Evolutionary conservation across 2,329 filamentous ascomycete species (phyloP), one percentile per base, ranked within the genome.

Genomic region (Pseudofabraea citricarpa): DNA sequence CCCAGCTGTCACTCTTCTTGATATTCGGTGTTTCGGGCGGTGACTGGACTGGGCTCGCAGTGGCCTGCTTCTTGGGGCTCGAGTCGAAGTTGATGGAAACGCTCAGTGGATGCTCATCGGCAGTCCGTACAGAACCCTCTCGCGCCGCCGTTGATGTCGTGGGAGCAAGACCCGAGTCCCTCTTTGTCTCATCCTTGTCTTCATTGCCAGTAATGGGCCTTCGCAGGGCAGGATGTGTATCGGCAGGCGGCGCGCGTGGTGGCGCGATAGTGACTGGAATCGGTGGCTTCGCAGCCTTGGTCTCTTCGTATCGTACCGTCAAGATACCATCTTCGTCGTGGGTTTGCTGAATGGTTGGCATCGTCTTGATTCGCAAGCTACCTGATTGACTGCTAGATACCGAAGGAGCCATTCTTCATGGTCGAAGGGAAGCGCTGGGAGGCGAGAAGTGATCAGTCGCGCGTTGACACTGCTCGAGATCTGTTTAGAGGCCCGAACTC

Each of bases 271-370:
- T 61, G 3, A 62, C 55, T 36, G 73, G 72, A 50, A 80, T 75
- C 26, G 79, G 79, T 46, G 74, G 74, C 59, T 76, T 72, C 37
- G 74, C 74, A 53, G 75, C 71, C 40, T 72, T 64, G 26, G 75
- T 78, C 61, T 81, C 72, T 57, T 83, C 79, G 64, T 83, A 83
- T 45, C 76, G 74, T 43, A 83, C 56, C 37, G 71, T 72, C 46
- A 81, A 68, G 53, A 81, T 39, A 8, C 47, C 51, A 31, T 56
- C 40, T 31, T 55, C 52, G 19, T 39, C 36, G 15, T 45, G 43
- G 21, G 49, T 44, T 9, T 46, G 36, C 21, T 36, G 33, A 8
- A 36, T 2, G n/a, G 20, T 19, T 31, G 32, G 31, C 22, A 45
- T 43, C 32, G 39, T 32, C 40, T 19, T 35, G 15, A 37, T 20